Conservation (phyloP, 1,284 basidiomycete species). For the Cystobasidium slooffiae region DNA sequence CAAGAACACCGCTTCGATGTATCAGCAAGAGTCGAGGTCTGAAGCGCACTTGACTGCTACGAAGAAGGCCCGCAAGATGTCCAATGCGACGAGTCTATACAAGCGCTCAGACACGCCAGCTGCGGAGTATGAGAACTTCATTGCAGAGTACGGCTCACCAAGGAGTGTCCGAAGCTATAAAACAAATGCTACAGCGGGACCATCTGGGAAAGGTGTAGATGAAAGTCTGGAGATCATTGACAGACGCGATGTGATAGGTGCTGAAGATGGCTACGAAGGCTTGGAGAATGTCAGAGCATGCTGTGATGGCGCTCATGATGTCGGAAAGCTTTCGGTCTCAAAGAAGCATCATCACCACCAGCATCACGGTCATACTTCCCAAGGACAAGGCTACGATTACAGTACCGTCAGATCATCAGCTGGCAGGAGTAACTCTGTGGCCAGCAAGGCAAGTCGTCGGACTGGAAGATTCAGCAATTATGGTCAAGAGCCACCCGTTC, state of each 20-base stretch:
- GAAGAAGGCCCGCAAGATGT: slow-evolving; percentile 55
- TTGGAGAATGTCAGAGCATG: slow-evolving; percentile 79
- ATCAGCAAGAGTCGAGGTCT: slow-evolving; percentile 44
- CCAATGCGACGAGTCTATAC: slow-evolving; percentile 56
- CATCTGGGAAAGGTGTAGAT: slow-evolving; percentile 58
- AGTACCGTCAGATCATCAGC: slow-evolving; percentile 18
- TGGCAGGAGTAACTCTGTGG: slow-evolving; percentile 26
- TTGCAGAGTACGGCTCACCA: slow-evolving; percentile 66
- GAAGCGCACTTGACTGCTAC: slow-evolving; percentile 56
- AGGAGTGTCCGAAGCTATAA: slow-evolving; percentile 69
- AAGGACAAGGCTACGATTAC: slow-evolving; percentile 14
- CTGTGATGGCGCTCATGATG: slow-evolving; percentile 73
- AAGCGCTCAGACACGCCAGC: slow-evolving; percentile 88
- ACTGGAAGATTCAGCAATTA: slow-evolving; percentile 1
- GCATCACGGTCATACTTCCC: slow-evolving; percentile 28
- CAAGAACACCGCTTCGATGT: slow-evolving; percentile 16
- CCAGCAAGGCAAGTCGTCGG: slow-evolving; percentile 29
- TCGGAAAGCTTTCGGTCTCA: slow-evolving; percentile 55
- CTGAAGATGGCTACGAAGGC: slow-evolving; percentile 83
- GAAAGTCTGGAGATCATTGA: slow-evolving; percentile 67
- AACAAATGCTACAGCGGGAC: slow-evolving; percentile 58
- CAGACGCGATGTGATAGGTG: slow-evolving; percentile 68
- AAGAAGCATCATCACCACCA: slow-evolving; percentile 44
- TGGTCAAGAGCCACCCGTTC: slow-evolving; percentile 26
- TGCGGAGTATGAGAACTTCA: slow-evolving; percentile 80